Conservation (phyloP, 495 filamentous ascomycete genomes). For the Podospora comata region DNA sequence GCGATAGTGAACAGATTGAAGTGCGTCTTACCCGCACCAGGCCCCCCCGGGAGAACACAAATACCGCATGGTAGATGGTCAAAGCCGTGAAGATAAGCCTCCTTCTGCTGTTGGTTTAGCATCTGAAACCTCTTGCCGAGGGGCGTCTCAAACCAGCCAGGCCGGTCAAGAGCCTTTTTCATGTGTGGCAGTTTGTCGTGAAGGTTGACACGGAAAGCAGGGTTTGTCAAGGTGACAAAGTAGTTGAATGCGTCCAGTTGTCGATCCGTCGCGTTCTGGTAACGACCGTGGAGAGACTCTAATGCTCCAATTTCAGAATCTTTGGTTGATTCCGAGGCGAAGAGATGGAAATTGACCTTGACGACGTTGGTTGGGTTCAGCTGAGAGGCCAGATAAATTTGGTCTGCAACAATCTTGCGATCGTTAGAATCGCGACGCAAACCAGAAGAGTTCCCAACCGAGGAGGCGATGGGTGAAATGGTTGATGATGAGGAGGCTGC, state of each 20-base stretch:
- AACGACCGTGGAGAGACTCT: neutral
- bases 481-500: neutral
- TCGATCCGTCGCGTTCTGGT: neutral
- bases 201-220: neutral
- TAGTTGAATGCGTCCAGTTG: neutral
- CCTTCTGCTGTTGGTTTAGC: slow-evolving; percentile 7
- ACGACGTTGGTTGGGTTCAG: neutral
- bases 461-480: neutral
- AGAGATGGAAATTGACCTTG: neutral
- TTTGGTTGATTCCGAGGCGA: neutral
- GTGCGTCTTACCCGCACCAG: slow-evolving; percentile 30
- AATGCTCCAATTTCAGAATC: neutral
- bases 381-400: neutral
- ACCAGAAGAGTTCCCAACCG: neutral
- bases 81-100: slow-evolving; percentile 15
- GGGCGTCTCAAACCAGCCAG: neutral
- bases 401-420: neutral
- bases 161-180: neutral
- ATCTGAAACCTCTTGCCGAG: slow-evolving; percentile 6
- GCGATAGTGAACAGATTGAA: slow-evolving; percentile 24
- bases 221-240: neutral
- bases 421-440: neutral
- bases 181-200: neutral
- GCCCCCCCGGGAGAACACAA: slow-evolving; percentile 25
- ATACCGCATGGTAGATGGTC: slow-evolving; percentile 18